Base-by-base conservation (phyloP, 1,284 basidiomycete species). In the Apiotrichum veenhuisii region DNA sequence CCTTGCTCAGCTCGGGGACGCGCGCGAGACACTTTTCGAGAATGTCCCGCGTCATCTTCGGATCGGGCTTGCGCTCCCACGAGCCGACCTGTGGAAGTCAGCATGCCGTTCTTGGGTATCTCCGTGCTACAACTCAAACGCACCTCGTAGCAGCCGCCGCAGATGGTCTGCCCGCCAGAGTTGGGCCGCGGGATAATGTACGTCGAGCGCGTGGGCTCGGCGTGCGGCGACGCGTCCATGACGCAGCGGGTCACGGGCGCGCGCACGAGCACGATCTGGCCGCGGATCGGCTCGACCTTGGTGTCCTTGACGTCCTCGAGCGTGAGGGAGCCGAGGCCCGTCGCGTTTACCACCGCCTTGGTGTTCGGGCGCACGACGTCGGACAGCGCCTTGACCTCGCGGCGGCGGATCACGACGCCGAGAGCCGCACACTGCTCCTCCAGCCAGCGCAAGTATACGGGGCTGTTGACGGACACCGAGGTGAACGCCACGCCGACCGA, bases 181-280 rank as follows among this genome's bases (percentile, higher is more conserved):
- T 62, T 62, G 5, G 64, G 59, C 4, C 64, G 41, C 1, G 64
- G 64, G 41, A 65, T 65, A 20, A 65, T 34, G 37, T 65, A 65
- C 7, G 61, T 63, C 23, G 55, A 59, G 30, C 61, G 52, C 7
- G 61, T 63, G 26, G 63, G 61, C 23, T 56, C 51, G 18, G 34
- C 25, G 50, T 50, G 33, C 15, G 50, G 23, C 3, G 58, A 54
- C 3, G 58, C 18, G 52, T 64, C 63, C 63, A 64, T 64, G 12
- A 62, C 58, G 25, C 63, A 62, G 20, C 45, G 56, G 40, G 34
- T 54, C 27, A 65, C 57, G 8, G 40, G 30, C 5, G 63, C 52
- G 30, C 59, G 58, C 10, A 62, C 60, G 9, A 62, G 41, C 8
- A 64, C 57, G 18, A 60, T 58, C 44, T 64, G 63, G 2, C 60